Conservation (phyloP, 192 early-diverging fungal species). For the Dissophora ornata region DNA sequence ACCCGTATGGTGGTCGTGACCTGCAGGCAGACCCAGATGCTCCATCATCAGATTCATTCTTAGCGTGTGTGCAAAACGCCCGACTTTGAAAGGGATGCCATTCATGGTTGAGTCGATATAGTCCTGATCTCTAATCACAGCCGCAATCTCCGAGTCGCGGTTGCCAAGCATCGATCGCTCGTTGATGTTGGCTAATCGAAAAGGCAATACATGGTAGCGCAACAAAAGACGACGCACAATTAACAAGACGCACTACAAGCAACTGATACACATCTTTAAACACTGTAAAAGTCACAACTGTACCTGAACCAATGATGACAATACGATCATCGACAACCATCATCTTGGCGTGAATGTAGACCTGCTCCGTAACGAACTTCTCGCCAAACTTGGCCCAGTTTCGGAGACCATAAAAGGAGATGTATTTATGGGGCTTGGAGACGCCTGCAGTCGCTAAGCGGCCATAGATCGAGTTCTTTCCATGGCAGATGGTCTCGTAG, state of each 20-base stretch:
- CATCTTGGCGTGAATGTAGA: slow-evolving; percentile 90
- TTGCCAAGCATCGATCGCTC: slow-evolving; percentile 86
- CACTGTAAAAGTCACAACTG: too few species aligned
- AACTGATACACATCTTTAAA: background rate
- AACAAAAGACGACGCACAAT: background rate
- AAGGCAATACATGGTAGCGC: background rate
- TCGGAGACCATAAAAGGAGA: slow-evolving; percentile 70
- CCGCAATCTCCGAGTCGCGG: slow-evolving; percentile 86
- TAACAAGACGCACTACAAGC: background rate
- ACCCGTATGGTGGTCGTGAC: slow-evolving; percentile 13
- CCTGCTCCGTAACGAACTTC: slow-evolving; percentile 78
- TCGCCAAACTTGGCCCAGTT: slow-evolving; percentile 57
- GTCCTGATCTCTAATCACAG: slow-evolving; percentile 72
- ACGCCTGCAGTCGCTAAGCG: slow-evolving; percentile 67
- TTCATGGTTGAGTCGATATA: slow-evolving; percentile 74
- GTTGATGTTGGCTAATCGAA: slow-evolving; percentile 80
- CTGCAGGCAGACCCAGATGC: slow-evolving; percentile 72
- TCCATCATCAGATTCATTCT: slow-evolving; percentile 81
- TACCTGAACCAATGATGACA: slow-evolving; percentile 81
- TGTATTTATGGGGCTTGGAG: slow-evolving; percentile 62
- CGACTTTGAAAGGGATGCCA: slow-evolving; percentile 74
- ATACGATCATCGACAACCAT: slow-evolving; percentile 89
- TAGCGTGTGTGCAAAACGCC: slow-evolving; percentile 76
- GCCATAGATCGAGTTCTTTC: slow-evolving; percentile 69
- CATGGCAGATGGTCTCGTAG: slow-evolving; percentile 74